phyloP scores from a whole-genome alignment of 2,329 filamentous ascomycete genomes.

The Arthrobotrys megalospora region DNA sequence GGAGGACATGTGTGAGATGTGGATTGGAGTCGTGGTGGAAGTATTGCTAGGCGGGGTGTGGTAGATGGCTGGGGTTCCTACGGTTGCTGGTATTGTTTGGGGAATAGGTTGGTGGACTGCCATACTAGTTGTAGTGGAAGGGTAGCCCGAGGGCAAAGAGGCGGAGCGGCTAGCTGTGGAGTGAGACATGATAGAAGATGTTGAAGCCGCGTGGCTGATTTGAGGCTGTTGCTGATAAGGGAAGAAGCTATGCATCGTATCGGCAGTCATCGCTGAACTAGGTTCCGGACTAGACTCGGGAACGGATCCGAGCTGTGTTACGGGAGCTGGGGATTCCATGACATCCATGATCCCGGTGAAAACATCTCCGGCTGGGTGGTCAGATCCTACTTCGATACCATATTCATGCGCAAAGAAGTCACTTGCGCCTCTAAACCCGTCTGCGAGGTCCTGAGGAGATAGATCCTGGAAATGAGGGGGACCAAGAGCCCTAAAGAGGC shows the following conservation, averaged over 20 bases:
- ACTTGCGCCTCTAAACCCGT: slow-evolving; percentile 10
- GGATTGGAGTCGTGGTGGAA: slow-evolving; percentile 8
- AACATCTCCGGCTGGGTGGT: slow-evolving; percentile 20
- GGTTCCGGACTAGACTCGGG: slow-evolving; percentile 46
- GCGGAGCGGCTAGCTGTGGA: slow-evolving; percentile 28
- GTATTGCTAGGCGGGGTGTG: slow-evolving; percentile 15
- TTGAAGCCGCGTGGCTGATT: neutral
- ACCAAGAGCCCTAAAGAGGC: slow-evolving; percentile 25
- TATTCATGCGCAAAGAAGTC: slow-evolving; percentile 33
- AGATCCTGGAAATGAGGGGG: slow-evolving; percentile 33
- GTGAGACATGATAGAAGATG: slow-evolving; percentile 38
- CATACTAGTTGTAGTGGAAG: slow-evolving; percentile 52
- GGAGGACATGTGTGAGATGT: slow-evolving; percentile 40
- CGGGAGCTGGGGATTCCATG: slow-evolving; percentile 48
- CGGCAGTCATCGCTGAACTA: slow-evolving; percentile 26
- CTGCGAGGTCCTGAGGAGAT: slow-evolving; percentile 29
- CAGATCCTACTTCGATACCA: slow-evolving; percentile 21
- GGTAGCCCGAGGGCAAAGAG: slow-evolving; percentile 27
- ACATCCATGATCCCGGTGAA: slow-evolving; percentile 42
- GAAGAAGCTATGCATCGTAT: slow-evolving; percentile 16
- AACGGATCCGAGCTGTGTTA: slow-evolving; percentile 30
- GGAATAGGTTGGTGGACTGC: slow-evolving; percentile 44
- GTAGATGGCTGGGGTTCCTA: slow-evolving; percentile 22
- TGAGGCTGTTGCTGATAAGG: slow-evolving; percentile 18
- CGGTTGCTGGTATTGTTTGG: neutral